Percentiles rank a stretch among this genome's conserved stretches.
phyloP scores from a whole-genome alignment of 176 grass and related monocot species.

The Eremochloa ophiuroides region DNA sequence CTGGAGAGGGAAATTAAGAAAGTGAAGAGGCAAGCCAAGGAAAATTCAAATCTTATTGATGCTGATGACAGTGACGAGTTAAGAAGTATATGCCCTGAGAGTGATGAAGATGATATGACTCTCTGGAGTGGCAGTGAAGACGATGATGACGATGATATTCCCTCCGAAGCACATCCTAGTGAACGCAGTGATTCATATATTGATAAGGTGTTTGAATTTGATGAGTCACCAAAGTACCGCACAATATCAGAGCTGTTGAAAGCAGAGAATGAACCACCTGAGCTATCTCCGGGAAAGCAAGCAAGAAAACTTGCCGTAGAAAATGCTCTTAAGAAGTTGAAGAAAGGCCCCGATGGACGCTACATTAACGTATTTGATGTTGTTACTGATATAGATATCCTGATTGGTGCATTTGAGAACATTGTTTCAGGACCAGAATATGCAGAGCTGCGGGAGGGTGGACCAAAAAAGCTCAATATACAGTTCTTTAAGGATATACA shows the following conservation, averaged over 20 bases:
- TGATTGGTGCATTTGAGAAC: constrained; percentile 97
- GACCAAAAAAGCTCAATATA: constrained; percentile 91
- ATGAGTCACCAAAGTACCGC: constrained; percentile 78
- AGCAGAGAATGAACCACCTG: constrained; percentile 83
- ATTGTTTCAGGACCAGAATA: constrained; percentile 89
- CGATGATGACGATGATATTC: constrained; percentile 68
- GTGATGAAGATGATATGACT: constrained; percentile 74
- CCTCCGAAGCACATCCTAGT: constrained; percentile 62
- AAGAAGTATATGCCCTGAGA: constrained; percentile 85
- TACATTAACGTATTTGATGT: constrained; percentile 89
- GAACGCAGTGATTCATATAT: constrained; percentile 76
- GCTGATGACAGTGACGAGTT: constrained; percentile 79
- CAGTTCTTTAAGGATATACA: constrained; percentile 97
- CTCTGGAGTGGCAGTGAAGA: constrained; percentile 93
- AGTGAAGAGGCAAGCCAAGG: constrained; percentile 62
- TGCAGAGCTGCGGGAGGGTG: constrained; percentile 72
- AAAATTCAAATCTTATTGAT: constrained; percentile 78
- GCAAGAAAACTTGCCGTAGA: constrained; percentile 88
- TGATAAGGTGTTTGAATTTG: constrained; percentile 97
- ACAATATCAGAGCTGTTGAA: constrained; percentile 79
- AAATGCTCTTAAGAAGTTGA: constrained; percentile 95
- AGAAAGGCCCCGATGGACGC: constrained; percentile 83
- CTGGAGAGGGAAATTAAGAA: constrained; percentile 86
- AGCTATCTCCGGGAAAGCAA: constrained; percentile 88
- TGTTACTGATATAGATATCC: constrained; percentile 86